Evolutionary conservation across 2,329 filamentous ascomycete species (phyloP).

Genomic region (Ascochyta rabiei): DNA sequence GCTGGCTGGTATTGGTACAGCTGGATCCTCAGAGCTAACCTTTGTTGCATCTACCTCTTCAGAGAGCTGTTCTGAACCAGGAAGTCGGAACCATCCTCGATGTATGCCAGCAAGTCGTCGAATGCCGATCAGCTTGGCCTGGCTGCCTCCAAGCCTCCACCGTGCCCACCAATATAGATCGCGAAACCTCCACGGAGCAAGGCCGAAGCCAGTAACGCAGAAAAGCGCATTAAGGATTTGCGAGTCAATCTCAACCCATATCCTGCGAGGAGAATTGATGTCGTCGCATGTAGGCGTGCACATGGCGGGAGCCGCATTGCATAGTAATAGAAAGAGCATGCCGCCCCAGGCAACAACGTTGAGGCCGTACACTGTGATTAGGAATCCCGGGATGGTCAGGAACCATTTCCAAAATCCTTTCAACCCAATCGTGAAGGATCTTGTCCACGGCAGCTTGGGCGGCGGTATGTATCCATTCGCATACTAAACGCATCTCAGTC

Average conservation of each 20-base stretch:
- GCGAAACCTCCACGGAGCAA: constrained; percentile 83
- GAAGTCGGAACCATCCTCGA: constrained; percentile 74
- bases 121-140: constrained; percentile 57
- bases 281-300: constrained; percentile 73
- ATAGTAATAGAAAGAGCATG: constrained; percentile 86
- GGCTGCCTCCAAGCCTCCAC: constrained; percentile 62
- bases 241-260: constrained; percentile 85
- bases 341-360: constrained; percentile 89
- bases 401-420: constrained; percentile 74
- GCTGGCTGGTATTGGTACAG: constrained; percentile 67
- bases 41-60: constrained; percentile 29
- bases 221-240: constrained; percentile 86
- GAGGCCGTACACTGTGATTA: constrained; percentile 78
- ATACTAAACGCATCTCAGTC: constrained; percentile 30
- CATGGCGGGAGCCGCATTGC: constrained; percentile 76
- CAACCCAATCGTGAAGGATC: constrained; percentile 64
- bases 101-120: constrained; percentile 76
- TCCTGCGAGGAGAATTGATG: constrained; percentile 75
- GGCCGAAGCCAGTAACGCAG: constrained; percentile 83
- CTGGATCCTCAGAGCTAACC: constrained; percentile 48
- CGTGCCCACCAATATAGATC: constrained; percentile 68
- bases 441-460: constrained; percentile 59
- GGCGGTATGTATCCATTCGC: constrained; percentile 52
- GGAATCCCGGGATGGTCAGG: constrained; percentile 75
- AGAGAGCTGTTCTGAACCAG: constrained; percentile 64